Evolutionary conservation across 768 basidiomycete genomes (phyloP), one percentile per base, ranked within the genome.

Genomic region (Myochromella boudieri): DNA sequence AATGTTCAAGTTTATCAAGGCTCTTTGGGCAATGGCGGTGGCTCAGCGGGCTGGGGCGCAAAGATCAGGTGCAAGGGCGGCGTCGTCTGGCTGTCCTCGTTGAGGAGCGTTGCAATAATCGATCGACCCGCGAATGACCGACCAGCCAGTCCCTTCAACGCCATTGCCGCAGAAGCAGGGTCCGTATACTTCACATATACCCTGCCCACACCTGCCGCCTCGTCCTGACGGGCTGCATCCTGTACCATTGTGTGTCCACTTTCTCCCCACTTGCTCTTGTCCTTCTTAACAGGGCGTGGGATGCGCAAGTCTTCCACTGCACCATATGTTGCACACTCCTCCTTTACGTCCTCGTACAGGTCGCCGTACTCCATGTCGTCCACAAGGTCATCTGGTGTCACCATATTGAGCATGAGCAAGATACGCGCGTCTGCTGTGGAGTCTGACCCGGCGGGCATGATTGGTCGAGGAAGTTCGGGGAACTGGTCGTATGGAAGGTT

Each of bases 401-500:
- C 93, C 97, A 99, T 99, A 78, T 98, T 99, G 60, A 99, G 71
- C 87, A 99, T 89, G 63, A 98, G 86, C 58, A 99, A 78, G 60
- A 97, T 94, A 28, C 91, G 84, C 21, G 91, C 80, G 44, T 86
- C 80, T 9, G 68, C 56, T 28, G 68, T 71, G 44, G 76, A 73
- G 42, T 89, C 87, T 46, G 62, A 56, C 44, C 85, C 85, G 6
- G 88, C 88, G 46, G 91, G 91, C 81, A 93, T 83, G 63, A 92
- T 91, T 10, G 91, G 91, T 32, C 86, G 80, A 37, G 91, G 91
- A 33, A 92, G 86, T 63, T 87, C 87, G 27, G 87, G 84, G 73
- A 85, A 88, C 55, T 82, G 80, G 43, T 90, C 89, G 56, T 87
- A 86, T 0, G 89, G 89, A 37, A 91, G 61, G 58, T 84, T 80